Percentiles rank a stretch among this genome's conserved stretches.
phyloP scores from a whole-genome alignment of 306 rosid species.

The Vigna angularis region DNA sequence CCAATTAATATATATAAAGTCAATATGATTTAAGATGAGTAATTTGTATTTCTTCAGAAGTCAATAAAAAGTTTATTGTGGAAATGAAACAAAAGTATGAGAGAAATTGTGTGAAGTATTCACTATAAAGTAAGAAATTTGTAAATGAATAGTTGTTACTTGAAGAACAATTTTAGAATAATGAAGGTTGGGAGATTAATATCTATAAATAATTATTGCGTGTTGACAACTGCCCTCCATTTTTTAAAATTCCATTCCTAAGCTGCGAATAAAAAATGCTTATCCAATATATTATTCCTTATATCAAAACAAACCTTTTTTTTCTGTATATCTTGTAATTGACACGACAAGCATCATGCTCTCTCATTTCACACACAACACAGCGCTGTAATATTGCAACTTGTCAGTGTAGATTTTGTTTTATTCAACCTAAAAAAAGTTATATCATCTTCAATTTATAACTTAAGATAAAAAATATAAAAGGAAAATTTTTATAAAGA shows the following conservation, averaged over 20 bases:
- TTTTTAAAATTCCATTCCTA: conserved; percentile 40
- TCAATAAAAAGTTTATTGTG: not conserved
- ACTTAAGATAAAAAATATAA: no score
- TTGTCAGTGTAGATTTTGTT: no score
- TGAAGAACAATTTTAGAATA: conserved; percentile 10
- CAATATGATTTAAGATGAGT: no score
- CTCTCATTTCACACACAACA: conserved; percentile 24
- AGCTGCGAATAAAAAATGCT: conserved; percentile 20
- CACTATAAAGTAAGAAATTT: not conserved
- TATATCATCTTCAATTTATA: no score
- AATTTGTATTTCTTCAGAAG: not conserved
- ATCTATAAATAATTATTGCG: conserved; percentile 6
- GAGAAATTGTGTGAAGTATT: not conserved
- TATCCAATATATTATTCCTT: conserved; percentile 42
- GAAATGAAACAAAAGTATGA: not conserved
- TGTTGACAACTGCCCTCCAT: conserved; percentile 7
- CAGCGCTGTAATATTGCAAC: no score
- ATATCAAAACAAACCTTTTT: conserved; percentile 44
- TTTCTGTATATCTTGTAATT: conserved; percentile 9
- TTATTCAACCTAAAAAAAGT: no score
- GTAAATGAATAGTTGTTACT: not conserved
- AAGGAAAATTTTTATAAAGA: no score
- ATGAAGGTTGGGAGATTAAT: not conserved
- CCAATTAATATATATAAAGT: no score
- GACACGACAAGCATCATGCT: conserved; percentile 37